These are phyloP conservation scores for Ceratocystis cacaofunesta DNA, from an alignment of 2,329 filamentous ascomycete genomes.

Conservation along the genomic window DNA sequence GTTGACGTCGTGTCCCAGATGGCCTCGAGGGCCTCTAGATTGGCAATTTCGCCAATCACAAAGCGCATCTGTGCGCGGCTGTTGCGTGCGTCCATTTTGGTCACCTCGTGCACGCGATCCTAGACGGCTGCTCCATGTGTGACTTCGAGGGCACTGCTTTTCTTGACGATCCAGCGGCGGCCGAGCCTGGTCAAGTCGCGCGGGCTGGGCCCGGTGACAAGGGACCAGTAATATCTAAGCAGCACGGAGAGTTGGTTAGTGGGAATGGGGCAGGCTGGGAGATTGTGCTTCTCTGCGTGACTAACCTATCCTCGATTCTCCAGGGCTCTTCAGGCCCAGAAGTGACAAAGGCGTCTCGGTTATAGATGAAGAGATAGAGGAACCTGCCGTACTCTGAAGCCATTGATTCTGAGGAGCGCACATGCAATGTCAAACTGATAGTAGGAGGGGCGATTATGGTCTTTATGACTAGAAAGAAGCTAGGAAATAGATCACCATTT, in stretches of 20 bases:
- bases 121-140: neutral
- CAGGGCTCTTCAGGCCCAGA: neutral
- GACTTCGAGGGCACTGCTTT: neutral
- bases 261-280: neutral
- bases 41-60: neutral
- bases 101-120: constrained; percentile 2
- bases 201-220: neutral
- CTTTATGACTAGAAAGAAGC: neutral
- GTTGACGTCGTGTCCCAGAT: neutral
- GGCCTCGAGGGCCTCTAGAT: neutral
- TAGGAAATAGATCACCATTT: neutral
- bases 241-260: neutral
- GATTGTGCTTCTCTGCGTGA: neutral
- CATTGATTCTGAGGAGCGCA: neutral
- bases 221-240: constrained; percentile 6
- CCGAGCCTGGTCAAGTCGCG: neutral
- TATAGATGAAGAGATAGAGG: constrained; percentile 8
- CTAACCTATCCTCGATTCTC: neutral
- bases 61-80: constrained; percentile 4
- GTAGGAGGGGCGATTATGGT: neutral
- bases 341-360: neutral
- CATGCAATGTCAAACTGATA: neutral
- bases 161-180: constrained; percentile 6
- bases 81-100: constrained; percentile 7
- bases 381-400: neutral